Percentiles rank a stretch among this genome's conserved stretches.
Conservation (phyloP, 148 eudicot species). For the Suaeda aralocaspica region DNA sequence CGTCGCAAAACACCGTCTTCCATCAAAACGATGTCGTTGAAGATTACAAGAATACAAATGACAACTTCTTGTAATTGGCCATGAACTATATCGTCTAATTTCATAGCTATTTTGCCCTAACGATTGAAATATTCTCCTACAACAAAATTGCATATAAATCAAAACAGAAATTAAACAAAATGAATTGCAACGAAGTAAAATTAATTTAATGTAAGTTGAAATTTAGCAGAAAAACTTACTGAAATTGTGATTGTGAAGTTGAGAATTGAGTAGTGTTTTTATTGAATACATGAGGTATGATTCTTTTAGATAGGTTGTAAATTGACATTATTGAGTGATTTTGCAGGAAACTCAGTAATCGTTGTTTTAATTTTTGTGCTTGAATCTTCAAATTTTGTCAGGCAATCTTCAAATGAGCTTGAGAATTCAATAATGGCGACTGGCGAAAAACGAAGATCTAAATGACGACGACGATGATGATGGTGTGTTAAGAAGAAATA, state of each 20-base stretch:
- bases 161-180: not conserved
- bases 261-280: constrained; percentile 19
- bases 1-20: constrained; percentile 45
- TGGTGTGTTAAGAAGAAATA: too few species aligned
- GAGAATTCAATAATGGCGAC: not conserved
- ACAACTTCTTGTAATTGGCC: constrained; percentile 23
- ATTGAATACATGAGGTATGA: constrained; percentile 30
- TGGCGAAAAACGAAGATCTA: not conserved
- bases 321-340: constrained; percentile 34
- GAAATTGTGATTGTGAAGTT: constrained; percentile 26
- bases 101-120: constrained; percentile 20
- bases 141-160: constrained; percentile 1
- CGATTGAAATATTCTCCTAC: constrained; percentile 37
- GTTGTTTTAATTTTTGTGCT: not conserved
- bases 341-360: not conserved
- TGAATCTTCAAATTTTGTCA: not conserved
- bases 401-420: not conserved
- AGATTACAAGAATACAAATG: constrained; percentile 19
- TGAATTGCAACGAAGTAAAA: not conserved
- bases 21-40: constrained; percentile 23
- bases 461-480: not conserved
- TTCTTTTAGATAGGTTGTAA: constrained; percentile 37
- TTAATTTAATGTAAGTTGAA: not conserved
- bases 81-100: constrained; percentile 32
- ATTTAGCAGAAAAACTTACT: constrained; percentile 28